phyloP scores from a whole-genome alignment of 73 alveolate genomes.

The Uronychia binucleata region DNA sequence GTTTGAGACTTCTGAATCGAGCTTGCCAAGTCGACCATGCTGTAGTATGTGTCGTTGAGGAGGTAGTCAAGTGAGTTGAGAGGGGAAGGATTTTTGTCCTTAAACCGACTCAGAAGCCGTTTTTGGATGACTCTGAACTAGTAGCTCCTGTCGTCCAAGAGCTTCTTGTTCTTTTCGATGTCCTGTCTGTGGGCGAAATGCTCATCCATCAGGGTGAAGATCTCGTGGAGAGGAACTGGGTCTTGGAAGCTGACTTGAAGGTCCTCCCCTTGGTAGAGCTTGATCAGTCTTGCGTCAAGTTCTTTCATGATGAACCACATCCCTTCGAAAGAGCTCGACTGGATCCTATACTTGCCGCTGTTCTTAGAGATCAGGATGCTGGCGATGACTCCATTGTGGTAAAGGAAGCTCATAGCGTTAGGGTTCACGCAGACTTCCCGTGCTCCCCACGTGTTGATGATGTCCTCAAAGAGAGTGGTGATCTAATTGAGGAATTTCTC shows the following conservation, averaged over 20 bases:
- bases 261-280: constrained; percentile 19
- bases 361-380: constrained; percentile 69
- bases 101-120: constrained; percentile 69
- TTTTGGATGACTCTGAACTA: constrained; percentile 76
- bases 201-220: constrained; percentile 72
- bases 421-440: constrained; percentile 63
- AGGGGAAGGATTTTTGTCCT: constrained; percentile 86
- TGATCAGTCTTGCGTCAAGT: constrained; percentile 22
- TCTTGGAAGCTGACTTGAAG: constrained; percentile 72
- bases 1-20: constrained; percentile 57
- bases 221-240: constrained; percentile 76
- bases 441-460: constrained; percentile 37
- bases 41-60: constrained; percentile 71
- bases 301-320: constrained; percentile 61
- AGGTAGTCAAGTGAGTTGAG: constrained; percentile 71
- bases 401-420: constrained; percentile 61
- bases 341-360: constrained; percentile 70
- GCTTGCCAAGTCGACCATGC: constrained; percentile 61
- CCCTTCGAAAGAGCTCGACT: constrained; percentile 65
- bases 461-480: constrained; percentile 47
- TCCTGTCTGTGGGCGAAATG: constrained; percentile 65
- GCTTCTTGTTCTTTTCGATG: constrained; percentile 57
- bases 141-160: constrained; percentile 75
- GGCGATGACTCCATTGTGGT: constrained; percentile 68
- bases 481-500: neutral